A percentile compares a stretch with the other conserved stretches of the same genome.
Conservation (phyloP, 2,329 filamentous ascomycete species). For the Plectosphaerella plurivora region DNA sequence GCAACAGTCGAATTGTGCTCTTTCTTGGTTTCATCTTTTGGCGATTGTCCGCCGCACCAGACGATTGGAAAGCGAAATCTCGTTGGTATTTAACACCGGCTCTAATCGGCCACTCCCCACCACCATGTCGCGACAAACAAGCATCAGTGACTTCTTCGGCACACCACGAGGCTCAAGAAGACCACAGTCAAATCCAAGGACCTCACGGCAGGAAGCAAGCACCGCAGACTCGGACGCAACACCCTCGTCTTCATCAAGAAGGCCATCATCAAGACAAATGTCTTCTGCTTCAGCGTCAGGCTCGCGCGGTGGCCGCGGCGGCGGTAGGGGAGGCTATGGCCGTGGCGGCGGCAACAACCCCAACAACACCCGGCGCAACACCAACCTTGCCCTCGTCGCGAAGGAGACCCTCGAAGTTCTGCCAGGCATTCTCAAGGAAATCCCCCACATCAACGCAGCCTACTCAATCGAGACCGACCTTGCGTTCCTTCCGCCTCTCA, state of each 20-base stretch:
- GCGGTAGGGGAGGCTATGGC: constrained; percentile 1
- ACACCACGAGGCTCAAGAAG: background rate
- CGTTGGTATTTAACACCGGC: no score
- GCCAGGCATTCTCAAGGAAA: constrained; percentile 37
- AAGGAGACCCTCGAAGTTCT: constrained; percentile 42
- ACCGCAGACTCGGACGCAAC: no score
- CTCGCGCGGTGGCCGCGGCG: background rate
- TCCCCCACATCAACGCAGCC: constrained; percentile 33
- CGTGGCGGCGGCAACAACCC: constrained; percentile 2
- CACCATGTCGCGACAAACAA: constrained; percentile 6
- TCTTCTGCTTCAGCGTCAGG: background rate
- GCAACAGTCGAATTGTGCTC: no score
- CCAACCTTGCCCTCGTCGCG: constrained; percentile 34
- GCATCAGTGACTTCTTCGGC: constrained; percentile 5
- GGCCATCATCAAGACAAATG: no score
- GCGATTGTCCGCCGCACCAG: no score
- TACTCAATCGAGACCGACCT: constrained; percentile 31
- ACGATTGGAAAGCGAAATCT: no score
- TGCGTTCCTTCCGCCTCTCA: constrained; percentile 31
- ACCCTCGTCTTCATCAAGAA: no score
- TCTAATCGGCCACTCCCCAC: background rate
- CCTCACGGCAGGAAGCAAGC: no score
- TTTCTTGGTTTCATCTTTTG: no score
- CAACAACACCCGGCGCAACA: constrained; percentile 9
- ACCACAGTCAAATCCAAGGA: background rate